Base-by-base conservation (phyloP, 2,329 filamentous ascomycete species). In the Fusarium longipes region DNA sequence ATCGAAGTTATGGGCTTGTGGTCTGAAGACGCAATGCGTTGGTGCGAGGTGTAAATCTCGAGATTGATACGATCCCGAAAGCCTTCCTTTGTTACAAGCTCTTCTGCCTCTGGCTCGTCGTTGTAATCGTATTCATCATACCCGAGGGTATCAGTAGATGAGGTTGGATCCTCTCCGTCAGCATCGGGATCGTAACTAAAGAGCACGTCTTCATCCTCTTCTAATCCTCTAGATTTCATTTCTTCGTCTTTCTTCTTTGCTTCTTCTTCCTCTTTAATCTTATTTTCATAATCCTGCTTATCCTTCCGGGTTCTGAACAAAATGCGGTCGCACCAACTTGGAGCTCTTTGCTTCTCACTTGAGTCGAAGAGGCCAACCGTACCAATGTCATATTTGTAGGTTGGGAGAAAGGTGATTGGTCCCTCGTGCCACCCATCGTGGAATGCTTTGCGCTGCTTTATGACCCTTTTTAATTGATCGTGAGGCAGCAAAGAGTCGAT, bases 351-450 rank as follows among this genome's bases (percentile, higher is more conserved):
- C 81, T 99, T 99, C 76, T 98, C 96, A 69, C 94, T 97, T 1
- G 94, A 93, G 79, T 99, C 96, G 76, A 97, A 99, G 29, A 93
- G 86, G 3, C 92, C 92, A 30, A 97, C 88, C 29, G 91, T 97
- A n/a, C 96, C 96, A 27, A 97, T 84, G 73, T 99, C 96, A 71
- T 99, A 99, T 77, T 99, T 99, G 79, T 99, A 99, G 0, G 96
- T 96, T 3, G 96, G 96, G 17, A 98, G 77, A 74, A 99, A 99
- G 2, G 87, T 87, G 56, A 99, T 94, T 1, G 88, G 84, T 0
- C 94, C 96, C 82, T 99, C 96, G 49, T 86, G 86, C 94, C 96
- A 99, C 2, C 94, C 95, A 64, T 97, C 92, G 61, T 97, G 88
- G 65, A 99, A 97, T 1, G 89, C 89, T 75, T 91, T 96, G n/a